Conservation (phyloP, 345 rosid species). For the Eucalyptus globulus region DNA sequence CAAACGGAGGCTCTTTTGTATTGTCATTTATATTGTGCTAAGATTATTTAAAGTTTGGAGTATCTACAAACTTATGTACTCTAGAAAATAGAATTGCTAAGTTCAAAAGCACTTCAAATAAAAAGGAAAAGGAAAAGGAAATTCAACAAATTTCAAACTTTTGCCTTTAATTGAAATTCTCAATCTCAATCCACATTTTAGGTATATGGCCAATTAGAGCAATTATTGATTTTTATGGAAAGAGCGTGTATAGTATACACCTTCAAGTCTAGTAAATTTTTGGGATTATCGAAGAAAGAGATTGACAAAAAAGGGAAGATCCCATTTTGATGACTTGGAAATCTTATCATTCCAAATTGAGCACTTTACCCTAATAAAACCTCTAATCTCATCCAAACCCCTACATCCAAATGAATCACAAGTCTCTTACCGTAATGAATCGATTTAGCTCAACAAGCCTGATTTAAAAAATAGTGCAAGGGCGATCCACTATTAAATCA, state of each 20-base stretch:
- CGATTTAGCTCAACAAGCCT: neutral
- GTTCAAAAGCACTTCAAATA: neutral
- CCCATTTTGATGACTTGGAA: neutral
- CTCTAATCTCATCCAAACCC: neutral
- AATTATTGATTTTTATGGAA: neutral
- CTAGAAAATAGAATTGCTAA: neutral
- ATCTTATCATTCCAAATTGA: neutral
- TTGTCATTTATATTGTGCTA: neutral
- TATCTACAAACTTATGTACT: neutral
- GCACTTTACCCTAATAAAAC: no score
- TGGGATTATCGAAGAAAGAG: neutral
- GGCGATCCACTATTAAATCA: fast-evolving
- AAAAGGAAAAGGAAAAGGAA: neutral
- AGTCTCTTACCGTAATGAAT: neutral
- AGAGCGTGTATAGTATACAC: neutral
- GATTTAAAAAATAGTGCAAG: neutral
- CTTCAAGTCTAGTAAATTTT: neutral
- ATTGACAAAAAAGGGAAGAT: neutral
- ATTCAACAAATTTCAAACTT: neutral
- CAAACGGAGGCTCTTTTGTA: neutral
- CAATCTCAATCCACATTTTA: neutral
- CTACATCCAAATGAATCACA: neutral
- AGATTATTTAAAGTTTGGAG: neutral
- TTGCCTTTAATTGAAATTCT: neutral
- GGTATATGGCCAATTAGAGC: neutral